These are phyloP conservation scores for Mycena alexandri DNA, from an alignment of 768 basidiomycete species.

Conservation along the genomic window DNA sequence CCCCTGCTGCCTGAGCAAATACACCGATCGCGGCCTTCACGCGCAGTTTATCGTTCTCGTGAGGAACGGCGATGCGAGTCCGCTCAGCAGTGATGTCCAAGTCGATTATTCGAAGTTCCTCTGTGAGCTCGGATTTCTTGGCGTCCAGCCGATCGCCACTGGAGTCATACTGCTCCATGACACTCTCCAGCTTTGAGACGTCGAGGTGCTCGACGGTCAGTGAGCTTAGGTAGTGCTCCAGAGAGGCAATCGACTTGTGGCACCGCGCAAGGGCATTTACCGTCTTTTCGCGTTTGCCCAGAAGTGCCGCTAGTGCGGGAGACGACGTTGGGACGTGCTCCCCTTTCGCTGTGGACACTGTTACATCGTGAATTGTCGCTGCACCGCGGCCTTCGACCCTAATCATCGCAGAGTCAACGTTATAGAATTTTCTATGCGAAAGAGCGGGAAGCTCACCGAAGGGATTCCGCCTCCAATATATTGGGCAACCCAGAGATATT, in stretches of 20 bases:
- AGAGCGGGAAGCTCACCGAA: constrained; percentile 23
- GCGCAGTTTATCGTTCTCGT: constrained; percentile 33
- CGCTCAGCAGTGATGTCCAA: constrained; percentile 27
- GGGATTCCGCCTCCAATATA: constrained; percentile 33
- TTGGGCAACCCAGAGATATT: constrained; percentile 35
- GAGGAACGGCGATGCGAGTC: constrained; percentile 5
- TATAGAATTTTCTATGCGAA: not conserved
- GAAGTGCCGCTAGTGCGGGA: constrained; percentile 7
- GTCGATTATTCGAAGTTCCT: constrained; percentile 34
- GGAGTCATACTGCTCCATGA: constrained; percentile 37
- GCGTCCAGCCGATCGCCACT: constrained; percentile 33
- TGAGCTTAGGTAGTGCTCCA: constrained; percentile 36
- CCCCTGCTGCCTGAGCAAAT: constrained; percentile 38
- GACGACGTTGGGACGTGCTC: constrained; percentile 21
- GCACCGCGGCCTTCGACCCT: constrained; percentile 42
- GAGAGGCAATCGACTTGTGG: constrained; percentile 34
- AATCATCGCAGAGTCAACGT: not conserved
- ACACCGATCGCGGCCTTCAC: constrained; percentile 37
- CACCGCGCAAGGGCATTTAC: constrained; percentile 36
- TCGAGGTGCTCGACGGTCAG: constrained; percentile 37
- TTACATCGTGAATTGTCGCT: constrained; percentile 41
- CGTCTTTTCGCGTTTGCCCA: constrained; percentile 9
- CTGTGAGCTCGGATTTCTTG: constrained; percentile 30
- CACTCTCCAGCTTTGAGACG: constrained; percentile 31
- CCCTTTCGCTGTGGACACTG: constrained; percentile 27